Evolutionary conservation across 1,139 yeast species (phyloP), one percentile per base, ranked within the genome.

Genomic region (Pichia sp.): DNA sequence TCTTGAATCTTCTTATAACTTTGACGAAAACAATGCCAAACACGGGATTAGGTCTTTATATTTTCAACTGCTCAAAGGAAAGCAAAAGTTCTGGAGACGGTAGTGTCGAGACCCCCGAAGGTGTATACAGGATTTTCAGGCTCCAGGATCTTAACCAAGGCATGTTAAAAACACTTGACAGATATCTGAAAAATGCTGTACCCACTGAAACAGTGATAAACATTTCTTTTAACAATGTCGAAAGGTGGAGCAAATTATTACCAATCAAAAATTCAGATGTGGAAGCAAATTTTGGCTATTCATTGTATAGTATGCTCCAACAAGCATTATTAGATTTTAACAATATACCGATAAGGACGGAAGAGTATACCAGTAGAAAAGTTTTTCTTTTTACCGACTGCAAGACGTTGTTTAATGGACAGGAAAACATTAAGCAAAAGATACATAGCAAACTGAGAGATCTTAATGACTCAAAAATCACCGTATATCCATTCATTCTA

Each of bases 11-110:
- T 47, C 76, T 83, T 72, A 71, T 80, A 4, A 83, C 80, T 44
- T 68, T 84, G 54, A 76, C 82, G 1, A 80, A 82, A 41, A 74
- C 84, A 0, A 66, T 78, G 52, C 85, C 87, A 2, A 74, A 73
- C 53, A 80, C 89, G 0, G 90, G 89, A 0, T 70, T 85, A 36
- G 91, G 90, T 0, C 75, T 85, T 46, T 84, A 80, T 60, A 65
- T 85, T 25, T 81, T 80, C 66, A 80, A 83, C 60, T 73, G 82
- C 57, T 40, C 51, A 1, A 47, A 49, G 18, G 50, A 53, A 22
- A 26, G 34, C 10, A 49, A 45, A 6, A 31, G 44, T 13, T 8
- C 34, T 8, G 40, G 43, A 21, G 41, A 31, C 28, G 18, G 53
- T 26, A 4, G 43, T 4, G 9, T 21, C 62, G 49, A 47, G 10